These are phyloP conservation scores for Ephemerocybe angulata DNA, from an alignment of 768 basidiomycete genomes.

Conservation along the genomic window DNA sequence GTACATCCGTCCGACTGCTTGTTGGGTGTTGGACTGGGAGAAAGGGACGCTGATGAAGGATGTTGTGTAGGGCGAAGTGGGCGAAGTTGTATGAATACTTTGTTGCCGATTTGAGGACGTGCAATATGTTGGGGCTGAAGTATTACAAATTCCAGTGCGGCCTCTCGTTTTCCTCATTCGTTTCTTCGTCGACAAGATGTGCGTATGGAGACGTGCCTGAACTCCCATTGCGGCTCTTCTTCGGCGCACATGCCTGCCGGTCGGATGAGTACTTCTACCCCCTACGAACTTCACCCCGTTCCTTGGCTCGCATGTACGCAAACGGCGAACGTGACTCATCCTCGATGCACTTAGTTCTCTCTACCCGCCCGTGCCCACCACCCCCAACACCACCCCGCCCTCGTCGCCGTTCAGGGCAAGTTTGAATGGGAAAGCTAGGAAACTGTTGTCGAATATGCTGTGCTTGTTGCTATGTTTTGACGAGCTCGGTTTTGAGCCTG, in stretches of 20 bases:
- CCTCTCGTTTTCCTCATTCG: too few species aligned
- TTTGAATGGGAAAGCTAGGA: constrained; percentile 10
- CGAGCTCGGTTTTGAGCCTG: too few species aligned
- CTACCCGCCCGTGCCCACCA: too few species aligned
- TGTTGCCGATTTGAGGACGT: too few species aligned
- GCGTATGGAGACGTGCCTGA: background rate
- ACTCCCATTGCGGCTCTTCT: background rate
- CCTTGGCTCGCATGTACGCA: constrained; percentile 9
- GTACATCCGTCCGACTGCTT: too few species aligned
- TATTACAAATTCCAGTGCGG: too few species aligned
- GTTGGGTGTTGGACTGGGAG: too few species aligned
- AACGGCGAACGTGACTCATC: constrained; percentile 7
- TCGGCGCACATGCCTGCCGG: background rate
- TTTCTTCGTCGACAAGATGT: background rate
- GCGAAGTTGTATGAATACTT: too few species aligned
- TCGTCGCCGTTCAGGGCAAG: constrained; percentile 1
- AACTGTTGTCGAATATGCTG: constrained; percentile 5
- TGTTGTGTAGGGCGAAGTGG: too few species aligned
- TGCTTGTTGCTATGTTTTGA: too few species aligned
- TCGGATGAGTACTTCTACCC: background rate
- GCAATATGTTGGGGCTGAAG: too few species aligned
- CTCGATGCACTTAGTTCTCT: background rate
- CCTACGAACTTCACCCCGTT: constrained; percentile 9
- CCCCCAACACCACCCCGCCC: constrained; percentile 1
- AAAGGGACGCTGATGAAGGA: too few species aligned